Evolutionary conservation across 2,329 filamentous ascomycete species (phyloP).

Genomic region (Penicillium griseofulvum): DNA sequence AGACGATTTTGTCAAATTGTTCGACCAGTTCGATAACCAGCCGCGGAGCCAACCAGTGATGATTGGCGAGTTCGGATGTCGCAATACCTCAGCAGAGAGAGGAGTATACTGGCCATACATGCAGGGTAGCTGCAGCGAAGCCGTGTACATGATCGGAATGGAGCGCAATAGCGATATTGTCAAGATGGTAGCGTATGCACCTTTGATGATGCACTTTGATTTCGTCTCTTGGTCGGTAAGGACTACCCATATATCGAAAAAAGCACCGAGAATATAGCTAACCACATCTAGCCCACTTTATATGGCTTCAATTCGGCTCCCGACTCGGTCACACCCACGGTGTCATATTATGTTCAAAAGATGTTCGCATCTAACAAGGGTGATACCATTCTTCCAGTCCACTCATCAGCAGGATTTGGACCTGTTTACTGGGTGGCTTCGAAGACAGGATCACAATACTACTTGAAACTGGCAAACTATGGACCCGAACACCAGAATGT

Average conservation of each 20-base stretch:
- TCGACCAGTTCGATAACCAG: constrained; percentile 56
- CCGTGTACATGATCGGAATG: constrained; percentile 60
- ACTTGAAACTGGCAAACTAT: constrained; percentile 35
- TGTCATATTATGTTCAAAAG: constrained; percentile 38
- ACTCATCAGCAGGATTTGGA: constrained; percentile 27
- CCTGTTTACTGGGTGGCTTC: constrained; percentile 38
- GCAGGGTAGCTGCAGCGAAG: constrained; percentile 60
- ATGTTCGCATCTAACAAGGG: constrained; percentile 37
- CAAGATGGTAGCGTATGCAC: constrained; percentile 38
- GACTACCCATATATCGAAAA: neutral
- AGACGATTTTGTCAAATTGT: constrained; percentile 51
- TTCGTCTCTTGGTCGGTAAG: constrained; percentile 36
- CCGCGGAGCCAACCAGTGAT: constrained; percentile 33
- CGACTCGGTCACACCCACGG: constrained; percentile 29
- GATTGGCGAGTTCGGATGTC: constrained; percentile 33
- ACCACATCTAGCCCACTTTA: constrained; percentile 29
- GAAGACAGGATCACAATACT: constrained; percentile 20
- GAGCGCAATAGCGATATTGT: constrained; percentile 41
- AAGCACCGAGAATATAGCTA: neutral
- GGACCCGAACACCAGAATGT: constrained; percentile 23
- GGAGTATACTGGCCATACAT: constrained; percentile 29
- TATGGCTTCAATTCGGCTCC: constrained; percentile 32
- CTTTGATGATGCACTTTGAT: constrained; percentile 37
- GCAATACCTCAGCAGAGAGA: constrained; percentile 18
- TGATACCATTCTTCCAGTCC: constrained; percentile 29